phyloP scores from a whole-genome alignment of 1,284 basidiomycete species.

The Ganoderma multipileum region DNA sequence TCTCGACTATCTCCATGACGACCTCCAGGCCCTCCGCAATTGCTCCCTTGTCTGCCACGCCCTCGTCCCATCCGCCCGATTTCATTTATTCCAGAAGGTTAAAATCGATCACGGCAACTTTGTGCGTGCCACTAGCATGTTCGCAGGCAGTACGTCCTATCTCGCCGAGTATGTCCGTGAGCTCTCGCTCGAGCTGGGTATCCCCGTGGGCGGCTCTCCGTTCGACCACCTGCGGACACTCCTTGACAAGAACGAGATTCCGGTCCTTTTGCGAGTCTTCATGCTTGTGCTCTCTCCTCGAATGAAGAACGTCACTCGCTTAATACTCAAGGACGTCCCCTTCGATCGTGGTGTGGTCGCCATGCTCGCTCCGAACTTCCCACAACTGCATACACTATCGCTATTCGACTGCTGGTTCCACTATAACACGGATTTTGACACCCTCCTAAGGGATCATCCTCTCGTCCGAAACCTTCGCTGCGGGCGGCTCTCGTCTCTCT shows the following conservation, averaged over 20 bases:
- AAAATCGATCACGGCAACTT: slow-evolving; percentile 17
- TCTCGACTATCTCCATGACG: slow-evolving; percentile 36
- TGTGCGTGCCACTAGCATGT: slow-evolving; percentile 7
- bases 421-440: slow-evolving; percentile 24
- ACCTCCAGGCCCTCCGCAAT: slow-evolving; percentile 29
- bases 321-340: slow-evolving; percentile 23
- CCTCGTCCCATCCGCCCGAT: slow-evolving; percentile 17
- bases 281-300: slow-evolving; percentile 20
- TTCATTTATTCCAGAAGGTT: slow-evolving; percentile 24
- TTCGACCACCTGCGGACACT: slow-evolving; percentile 11
- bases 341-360: slow-evolving; percentile 18
- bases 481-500: slow-evolving; percentile 24
- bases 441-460: slow-evolving; percentile 20
- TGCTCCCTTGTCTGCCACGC: slow-evolving; percentile 30
- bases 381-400: slow-evolving; percentile 20
- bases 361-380: slow-evolving; percentile 18
- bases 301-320: slow-evolving; percentile 15
- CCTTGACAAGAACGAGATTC: slow-evolving; percentile 5
- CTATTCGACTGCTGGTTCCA: slow-evolving; percentile 30
- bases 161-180: slow-evolving; percentile 21
- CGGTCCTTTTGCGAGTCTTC: slow-evolving; percentile 15
- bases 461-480: slow-evolving; percentile 23
- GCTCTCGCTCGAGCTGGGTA: slow-evolving; percentile 20
- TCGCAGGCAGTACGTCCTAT: slow-evolving; percentile 13
- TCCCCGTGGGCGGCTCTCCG: background rate